Percentiles rank a stretch among this genome's conserved stretches.
These are phyloP conservation scores for Gossypium thurberi DNA, from an alignment of 345 rosid genomes.

Conservation along the genomic window DNA sequence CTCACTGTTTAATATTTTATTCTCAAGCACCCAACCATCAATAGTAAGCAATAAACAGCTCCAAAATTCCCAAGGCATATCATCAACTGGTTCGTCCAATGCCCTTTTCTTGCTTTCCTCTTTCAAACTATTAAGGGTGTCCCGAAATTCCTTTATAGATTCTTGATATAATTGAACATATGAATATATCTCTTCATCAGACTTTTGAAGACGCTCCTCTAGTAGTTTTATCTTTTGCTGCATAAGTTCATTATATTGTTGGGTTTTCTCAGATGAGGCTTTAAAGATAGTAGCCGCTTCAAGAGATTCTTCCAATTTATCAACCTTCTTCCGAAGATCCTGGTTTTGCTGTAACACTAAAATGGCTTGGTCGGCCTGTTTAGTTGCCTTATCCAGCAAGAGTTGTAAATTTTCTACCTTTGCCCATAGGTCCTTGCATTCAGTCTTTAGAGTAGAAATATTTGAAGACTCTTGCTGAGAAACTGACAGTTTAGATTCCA, in stretches of 20 bases:
- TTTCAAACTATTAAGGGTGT: constrained; percentile 64
- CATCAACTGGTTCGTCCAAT: constrained; percentile 60
- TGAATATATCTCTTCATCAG: constrained; percentile 81
- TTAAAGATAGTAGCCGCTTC: constrained; percentile 69
- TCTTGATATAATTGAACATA: constrained; percentile 74
- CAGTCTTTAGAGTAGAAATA: constrained; percentile 60
- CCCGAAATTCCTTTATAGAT: constrained; percentile 80
- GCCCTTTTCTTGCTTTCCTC: constrained; percentile 66
- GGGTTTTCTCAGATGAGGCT: constrained; percentile 66
- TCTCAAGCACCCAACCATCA: constrained; percentile 97
- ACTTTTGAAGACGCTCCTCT: constrained; percentile 76
- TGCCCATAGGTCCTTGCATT: constrained; percentile 61
- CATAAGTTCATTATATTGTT: constrained; percentile 74
- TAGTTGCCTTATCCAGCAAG: constrained; percentile 60
- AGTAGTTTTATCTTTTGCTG: constrained; percentile 76
- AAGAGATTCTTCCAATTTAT: constrained; percentile 71
- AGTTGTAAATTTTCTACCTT: constrained; percentile 70
- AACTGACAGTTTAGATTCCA: constrained; percentile 61
- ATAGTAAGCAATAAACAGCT: constrained; percentile 68
- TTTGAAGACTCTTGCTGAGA: constrained; percentile 70
- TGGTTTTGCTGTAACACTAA: constrained; percentile 74
- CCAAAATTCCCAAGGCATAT: constrained; percentile 93
- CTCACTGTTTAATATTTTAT: constrained; percentile 54
- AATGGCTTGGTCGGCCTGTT: constrained; percentile 81
- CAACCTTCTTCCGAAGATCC: constrained; percentile 73